Conservation (phyloP, 108 stramenopile genomes). For the Pseudonitzschia delicatissima region DNA sequence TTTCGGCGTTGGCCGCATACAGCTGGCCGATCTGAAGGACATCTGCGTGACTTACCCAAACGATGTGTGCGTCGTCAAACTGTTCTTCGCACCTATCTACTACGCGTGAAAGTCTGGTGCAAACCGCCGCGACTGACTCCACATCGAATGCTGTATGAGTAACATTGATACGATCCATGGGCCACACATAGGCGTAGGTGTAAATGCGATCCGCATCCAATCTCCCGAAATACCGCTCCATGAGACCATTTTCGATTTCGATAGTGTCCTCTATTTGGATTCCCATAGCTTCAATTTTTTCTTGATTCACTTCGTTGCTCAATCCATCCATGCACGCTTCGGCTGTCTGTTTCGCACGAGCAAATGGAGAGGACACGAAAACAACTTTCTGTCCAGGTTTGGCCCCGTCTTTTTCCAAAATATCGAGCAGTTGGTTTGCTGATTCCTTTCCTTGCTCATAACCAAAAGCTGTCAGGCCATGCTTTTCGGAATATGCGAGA, state of each 20-base stretch:
- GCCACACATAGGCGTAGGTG: slow-evolving; percentile 79
- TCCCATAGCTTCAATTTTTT: slow-evolving; percentile 36
- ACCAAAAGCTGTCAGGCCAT: slow-evolving; percentile 69
- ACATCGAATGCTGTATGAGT: slow-evolving; percentile 79
- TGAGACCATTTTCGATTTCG: slow-evolving; percentile 53
- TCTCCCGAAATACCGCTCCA: slow-evolving; percentile 82
- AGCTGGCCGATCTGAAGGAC: slow-evolving; percentile 82
- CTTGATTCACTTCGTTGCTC: slow-evolving; percentile 29
- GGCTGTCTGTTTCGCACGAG: slow-evolving; percentile 71
- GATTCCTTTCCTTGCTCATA: slow-evolving; percentile 65
- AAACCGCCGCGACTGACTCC: slow-evolving; percentile 81
- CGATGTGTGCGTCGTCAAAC: slow-evolving; percentile 36
- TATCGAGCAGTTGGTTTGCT: slow-evolving; percentile 44
- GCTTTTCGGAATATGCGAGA: slow-evolving; percentile 62
- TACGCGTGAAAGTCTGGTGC: slow-evolving; percentile 58
- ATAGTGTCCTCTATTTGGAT: slow-evolving; percentile 47
- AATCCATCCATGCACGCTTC: slow-evolving; percentile 49
- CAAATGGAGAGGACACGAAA: slow-evolving; percentile 80
- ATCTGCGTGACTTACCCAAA: slow-evolving; percentile 80
- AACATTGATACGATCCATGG: slow-evolving; percentile 62
- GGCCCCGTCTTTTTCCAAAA: slow-evolving; percentile 15
- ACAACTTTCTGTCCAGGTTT: slow-evolving; percentile 35
- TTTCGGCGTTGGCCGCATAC: slow-evolving; percentile 56
- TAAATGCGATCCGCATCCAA: slow-evolving; percentile 63
- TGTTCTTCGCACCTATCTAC: slow-evolving; percentile 50